Evolutionary conservation across 2,329 filamentous ascomycete species (phyloP).

Genomic region (Whalleya microplaca): DNA sequence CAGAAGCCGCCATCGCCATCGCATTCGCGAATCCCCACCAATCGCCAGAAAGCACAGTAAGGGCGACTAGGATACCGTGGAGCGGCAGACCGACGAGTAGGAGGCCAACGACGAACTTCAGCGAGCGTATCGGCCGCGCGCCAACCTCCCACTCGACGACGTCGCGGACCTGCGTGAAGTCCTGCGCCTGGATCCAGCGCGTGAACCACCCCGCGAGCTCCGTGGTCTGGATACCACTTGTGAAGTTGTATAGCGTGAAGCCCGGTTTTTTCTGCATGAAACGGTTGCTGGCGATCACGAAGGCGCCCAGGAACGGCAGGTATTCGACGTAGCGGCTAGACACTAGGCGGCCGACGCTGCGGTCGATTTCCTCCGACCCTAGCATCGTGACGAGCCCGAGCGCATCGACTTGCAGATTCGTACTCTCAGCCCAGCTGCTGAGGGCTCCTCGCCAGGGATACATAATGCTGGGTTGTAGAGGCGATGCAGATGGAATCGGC

Average conservation of each 20-base stretch:
- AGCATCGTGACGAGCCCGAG: conserved; percentile 1
- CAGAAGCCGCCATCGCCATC: not conserved
- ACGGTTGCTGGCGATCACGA: not conserved
- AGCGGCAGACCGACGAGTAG: not conserved
- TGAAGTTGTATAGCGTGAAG: not conserved
- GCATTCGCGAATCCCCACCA: conserved; percentile 2
- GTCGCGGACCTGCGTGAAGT: not conserved
- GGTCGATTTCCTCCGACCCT: not conserved
- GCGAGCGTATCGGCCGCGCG: too few species aligned
- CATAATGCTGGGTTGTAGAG: not conserved
- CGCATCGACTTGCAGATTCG: not conserved
- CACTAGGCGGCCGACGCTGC: not conserved
- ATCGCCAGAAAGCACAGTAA: not conserved
- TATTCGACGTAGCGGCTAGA: not conserved
- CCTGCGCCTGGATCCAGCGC: not conserved
- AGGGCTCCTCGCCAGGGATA: not conserved
- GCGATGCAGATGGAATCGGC: too few species aligned
- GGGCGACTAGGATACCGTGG: not conserved
- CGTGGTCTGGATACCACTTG: not conserved
- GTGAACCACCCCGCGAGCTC: not conserved
- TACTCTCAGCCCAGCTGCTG: not conserved
- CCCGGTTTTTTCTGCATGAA: not conserved
- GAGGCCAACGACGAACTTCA: too few species aligned
- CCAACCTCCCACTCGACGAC: not conserved
- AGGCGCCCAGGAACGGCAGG: not conserved